A percentile compares a stretch with the other conserved stretches of the same genome.
These are phyloP conservation scores for Aegilops tauschii DNA, from an alignment of 176 grass and related monocot genomes.

Conservation along the genomic window DNA sequence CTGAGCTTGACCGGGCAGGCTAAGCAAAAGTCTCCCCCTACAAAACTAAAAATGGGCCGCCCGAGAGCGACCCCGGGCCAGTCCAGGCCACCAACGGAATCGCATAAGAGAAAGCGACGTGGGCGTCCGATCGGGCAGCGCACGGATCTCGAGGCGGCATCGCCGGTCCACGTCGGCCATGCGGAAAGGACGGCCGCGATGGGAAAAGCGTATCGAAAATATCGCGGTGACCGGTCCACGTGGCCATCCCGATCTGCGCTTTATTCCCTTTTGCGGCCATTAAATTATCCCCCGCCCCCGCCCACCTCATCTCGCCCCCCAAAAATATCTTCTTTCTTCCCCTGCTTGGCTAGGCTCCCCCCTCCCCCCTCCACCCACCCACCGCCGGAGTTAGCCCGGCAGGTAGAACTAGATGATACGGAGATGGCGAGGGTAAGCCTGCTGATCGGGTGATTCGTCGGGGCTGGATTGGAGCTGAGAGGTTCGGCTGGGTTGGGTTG, in stretches of 20 bases:
- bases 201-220: constrained; percentile 46
- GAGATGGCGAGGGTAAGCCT: neutral
- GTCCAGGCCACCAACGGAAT: too few species aligned
- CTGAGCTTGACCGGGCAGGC: too few species aligned
- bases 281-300: neutral
- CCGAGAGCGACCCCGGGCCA: neutral
- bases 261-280: constrained; percentile 20
- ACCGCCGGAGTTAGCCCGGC: neutral
- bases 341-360: neutral
- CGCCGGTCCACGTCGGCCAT: constrained; percentile 3
- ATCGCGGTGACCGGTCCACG: constrained; percentile 54
- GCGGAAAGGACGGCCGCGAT: neutral
- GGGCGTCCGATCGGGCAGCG: neutral
- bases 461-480: neutral
- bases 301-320: neutral
- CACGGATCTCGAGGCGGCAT: constrained; percentile 33
- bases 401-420: neutral
- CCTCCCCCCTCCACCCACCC: neutral
- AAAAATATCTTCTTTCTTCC: constrained; percentile 14
- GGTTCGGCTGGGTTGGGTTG: too few species aligned
- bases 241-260: constrained; percentile 35
- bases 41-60: neutral
- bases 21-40: neutral
- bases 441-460: neutral
- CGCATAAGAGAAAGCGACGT: neutral